Base-by-base conservation (phyloP, 768 basidiomycete species). In the Mycena vitilis region DNA sequence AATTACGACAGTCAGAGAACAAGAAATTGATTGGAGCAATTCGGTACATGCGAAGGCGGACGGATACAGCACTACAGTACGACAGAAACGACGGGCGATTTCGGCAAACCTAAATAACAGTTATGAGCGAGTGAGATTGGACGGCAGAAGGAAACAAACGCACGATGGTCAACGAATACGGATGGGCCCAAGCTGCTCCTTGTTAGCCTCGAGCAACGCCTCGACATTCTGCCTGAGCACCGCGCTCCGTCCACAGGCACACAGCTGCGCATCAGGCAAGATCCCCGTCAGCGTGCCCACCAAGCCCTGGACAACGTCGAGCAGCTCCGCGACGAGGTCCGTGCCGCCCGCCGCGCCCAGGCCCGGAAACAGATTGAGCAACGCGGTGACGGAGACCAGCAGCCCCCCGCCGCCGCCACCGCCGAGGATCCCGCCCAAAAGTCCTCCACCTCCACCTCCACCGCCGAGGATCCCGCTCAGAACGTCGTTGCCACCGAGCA, bases 171-270 rank as follows among this genome's bases (percentile, higher is more conserved):
- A 47, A 47, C 40, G 40, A 47, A 47, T 40, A 37, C 8, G 23
- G 30, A 56, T 48, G 36, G 52, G 59, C 1, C 23, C 66, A 30
- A 67, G 66, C 60, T 67, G 45, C 4, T 34, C 45, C 45, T 40
- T 34, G 60, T 51, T 60, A 38, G 66, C 45, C 30, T 67, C 49
- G 53, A 67, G 61, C 53, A 67, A 25, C 30, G 53, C 52, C 54
- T 59, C 60, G 3, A 67, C 37, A 20, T 25, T 34, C 12, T 34
- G 54, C 60, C 22, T n/a, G 23, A 67, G 54, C 25, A 7, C 15
- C 37, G n/a, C 5, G 60, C 30, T 34, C 36, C 42, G 22, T 0
- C 60, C 53, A 42, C 66, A 67, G 0, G 7, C 59, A 10, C 61
- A 68, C 40, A 53, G 30, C 40, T 62, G 55, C 55, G 48, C 66